These are phyloP conservation scores for Phaeomoniella chlamydospora DNA, from an alignment of 2,329 filamentous ascomycete genomes.

Conservation along the genomic window DNA sequence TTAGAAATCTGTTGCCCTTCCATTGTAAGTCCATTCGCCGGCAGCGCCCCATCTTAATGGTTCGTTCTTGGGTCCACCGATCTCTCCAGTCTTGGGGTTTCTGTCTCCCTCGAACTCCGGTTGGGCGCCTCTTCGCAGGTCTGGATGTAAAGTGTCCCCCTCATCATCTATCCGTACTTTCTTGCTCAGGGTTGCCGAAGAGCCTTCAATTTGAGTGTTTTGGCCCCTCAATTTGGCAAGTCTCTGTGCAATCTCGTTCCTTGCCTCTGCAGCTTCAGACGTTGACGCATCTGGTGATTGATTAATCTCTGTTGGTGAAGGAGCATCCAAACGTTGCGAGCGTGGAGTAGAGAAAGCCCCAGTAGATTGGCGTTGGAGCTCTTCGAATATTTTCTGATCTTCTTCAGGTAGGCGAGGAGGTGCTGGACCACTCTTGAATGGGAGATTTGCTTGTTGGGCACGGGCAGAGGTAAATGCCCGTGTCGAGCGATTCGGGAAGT, in stretches of 20 bases:
- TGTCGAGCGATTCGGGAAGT: no score
- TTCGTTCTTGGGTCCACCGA: slow-evolving; percentile 95
- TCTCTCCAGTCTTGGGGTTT: slow-evolving; percentile 89
- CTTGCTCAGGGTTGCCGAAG: slow-evolving; percentile 15
- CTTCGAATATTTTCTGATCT: slow-evolving; percentile 82
- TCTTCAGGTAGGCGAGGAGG: slow-evolving; percentile 78
- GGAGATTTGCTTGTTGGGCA: not conserved
- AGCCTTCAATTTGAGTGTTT: slow-evolving; percentile 1
- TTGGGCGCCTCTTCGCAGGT: slow-evolving; percentile 59
- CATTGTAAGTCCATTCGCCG: slow-evolving; percentile 88
- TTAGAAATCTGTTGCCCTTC: slow-evolving; percentile 84
- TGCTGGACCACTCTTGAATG: slow-evolving; percentile 34
- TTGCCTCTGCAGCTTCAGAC: slow-evolving; percentile 8
- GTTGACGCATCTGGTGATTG: slow-evolving; percentile 29
- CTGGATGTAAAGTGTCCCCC: slow-evolving; percentile 53
- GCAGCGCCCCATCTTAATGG: slow-evolving; percentile 69
- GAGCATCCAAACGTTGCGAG: slow-evolving; percentile 2
- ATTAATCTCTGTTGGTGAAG: slow-evolving; percentile 27
- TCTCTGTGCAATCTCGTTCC: slow-evolving; percentile 10
- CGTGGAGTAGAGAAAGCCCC: slow-evolving; percentile 58
- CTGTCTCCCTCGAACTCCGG: slow-evolving; percentile 87
- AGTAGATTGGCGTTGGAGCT: slow-evolving; percentile 63
- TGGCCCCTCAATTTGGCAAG: slow-evolving; percentile 6
- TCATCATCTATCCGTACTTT: slow-evolving; percentile 39
- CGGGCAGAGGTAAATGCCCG: not conserved